Percentiles rank a stretch among this genome's conserved stretches.
Conservation (phyloP, 768 basidiomycete species). For the Harrya chromipes region DNA sequence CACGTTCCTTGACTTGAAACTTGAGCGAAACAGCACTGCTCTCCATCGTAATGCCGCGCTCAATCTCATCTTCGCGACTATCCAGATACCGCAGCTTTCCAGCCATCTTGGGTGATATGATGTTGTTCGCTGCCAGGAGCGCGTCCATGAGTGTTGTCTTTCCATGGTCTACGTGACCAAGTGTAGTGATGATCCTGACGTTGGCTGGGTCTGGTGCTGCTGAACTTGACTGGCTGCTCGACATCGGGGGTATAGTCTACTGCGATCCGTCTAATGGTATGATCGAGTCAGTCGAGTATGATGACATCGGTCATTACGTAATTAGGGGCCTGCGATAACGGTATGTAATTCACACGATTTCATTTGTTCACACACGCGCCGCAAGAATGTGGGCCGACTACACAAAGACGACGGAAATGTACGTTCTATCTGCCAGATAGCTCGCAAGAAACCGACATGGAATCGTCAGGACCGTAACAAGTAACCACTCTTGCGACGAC, state of each 20-base stretch:
- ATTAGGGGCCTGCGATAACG: too few relatives aligned
- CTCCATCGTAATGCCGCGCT: slow-evolving; percentile 99
- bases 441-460: too few relatives aligned
- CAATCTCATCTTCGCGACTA: slow-evolving; percentile 94
- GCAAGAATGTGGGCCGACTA: too few relatives aligned
- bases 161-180: slow-evolving; percentile 93
- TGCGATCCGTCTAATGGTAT: neutral
- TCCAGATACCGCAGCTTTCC: slow-evolving; percentile 97
- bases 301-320: too few relatives aligned
- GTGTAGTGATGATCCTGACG: slow-evolving; percentile 77
- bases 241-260: slow-evolving; percentile 16
- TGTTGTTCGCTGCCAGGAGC: slow-evolving; percentile 94
- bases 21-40: slow-evolving; percentile 89
- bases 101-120: slow-evolving; percentile 91
- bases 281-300: too few relatives aligned
- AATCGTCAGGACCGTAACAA: too few relatives aligned
- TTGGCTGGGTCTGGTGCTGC: slow-evolving; percentile 38
- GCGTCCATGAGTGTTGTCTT: slow-evolving; percentile 96
- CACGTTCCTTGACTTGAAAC: slow-evolving; percentile 74
- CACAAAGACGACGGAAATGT: too few relatives aligned
- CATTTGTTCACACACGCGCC: too few relatives aligned
- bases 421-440: too few relatives aligned
- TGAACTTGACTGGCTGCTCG: slow-evolving; percentile 12
- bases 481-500: too few relatives aligned
- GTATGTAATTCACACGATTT: too few relatives aligned